phyloP scores from a whole-genome alignment of 495 filamentous ascomycete genomes.

The Talaromyces adpressus region DNA sequence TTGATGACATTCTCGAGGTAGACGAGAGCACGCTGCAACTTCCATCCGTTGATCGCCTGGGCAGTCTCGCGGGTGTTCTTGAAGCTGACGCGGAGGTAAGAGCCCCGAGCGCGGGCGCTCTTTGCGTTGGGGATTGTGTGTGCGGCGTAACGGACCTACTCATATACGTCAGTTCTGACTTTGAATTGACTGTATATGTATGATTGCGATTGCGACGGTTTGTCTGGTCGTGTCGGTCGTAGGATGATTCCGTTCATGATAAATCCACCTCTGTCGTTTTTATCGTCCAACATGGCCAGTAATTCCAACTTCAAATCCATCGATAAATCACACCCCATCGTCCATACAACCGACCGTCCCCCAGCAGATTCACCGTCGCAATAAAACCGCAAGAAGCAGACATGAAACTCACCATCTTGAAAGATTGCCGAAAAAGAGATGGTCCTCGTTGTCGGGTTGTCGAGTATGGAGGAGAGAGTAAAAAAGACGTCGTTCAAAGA shows the following conservation, averaged over 20 bases:
- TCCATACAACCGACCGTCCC: background rate
- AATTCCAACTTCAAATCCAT: background rate
- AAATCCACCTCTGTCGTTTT: background rate
- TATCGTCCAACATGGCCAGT: background rate
- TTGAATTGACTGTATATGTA: background rate
- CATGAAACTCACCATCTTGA: constrained; percentile 49
- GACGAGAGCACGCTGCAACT: constrained; percentile 83
- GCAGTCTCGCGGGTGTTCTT: constrained; percentile 99
- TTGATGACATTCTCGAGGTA: constrained; percentile 96
- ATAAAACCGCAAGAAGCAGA: constrained; percentile 5
- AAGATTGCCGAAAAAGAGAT: constrained; percentile 40
- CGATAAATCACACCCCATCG: background rate
- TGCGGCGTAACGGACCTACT: constrained; percentile 97
- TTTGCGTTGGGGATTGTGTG: constrained; percentile 81
- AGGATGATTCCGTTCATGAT: background rate
- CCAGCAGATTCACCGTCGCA: constrained; percentile 12
- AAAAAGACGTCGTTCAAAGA: constrained; percentile 3
- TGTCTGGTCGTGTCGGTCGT: background rate
- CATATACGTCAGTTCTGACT: background rate
- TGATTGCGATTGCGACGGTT: background rate
- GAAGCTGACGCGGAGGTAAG: constrained; percentile 97
- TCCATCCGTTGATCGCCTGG: constrained; percentile 98
- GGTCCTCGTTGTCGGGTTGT: constrained; percentile 28
- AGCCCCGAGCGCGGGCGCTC: constrained; percentile 93
- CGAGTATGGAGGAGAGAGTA: background rate